phyloP scores from a whole-genome alignment of 1,139 yeast genomes.

The Hanseniaspora uvarum region DNA sequence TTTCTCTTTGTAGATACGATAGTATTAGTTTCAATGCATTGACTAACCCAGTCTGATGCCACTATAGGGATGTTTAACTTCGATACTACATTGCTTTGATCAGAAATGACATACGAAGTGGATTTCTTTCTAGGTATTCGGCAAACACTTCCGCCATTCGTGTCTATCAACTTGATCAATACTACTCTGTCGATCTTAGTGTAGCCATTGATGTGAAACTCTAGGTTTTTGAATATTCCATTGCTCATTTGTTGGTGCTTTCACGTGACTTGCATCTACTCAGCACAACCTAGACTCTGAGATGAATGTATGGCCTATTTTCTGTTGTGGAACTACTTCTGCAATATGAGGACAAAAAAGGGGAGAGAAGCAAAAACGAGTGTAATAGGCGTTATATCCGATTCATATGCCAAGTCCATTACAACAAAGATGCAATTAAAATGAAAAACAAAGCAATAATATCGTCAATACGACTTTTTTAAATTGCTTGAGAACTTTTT shows the following conservation, averaged over 20 bases:
- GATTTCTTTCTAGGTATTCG: conserved; percentile 57
- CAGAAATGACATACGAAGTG: conserved; percentile 79
- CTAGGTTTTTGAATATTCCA: conserved; percentile 49
- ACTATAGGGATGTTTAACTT: conserved; percentile 53
- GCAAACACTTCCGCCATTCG: conserved; percentile 73
- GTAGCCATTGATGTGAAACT: conserved; percentile 73
- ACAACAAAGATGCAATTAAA: no score
- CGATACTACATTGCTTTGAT: conserved; percentile 45
- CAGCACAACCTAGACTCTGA: not conserved
- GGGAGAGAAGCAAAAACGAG: not conserved
- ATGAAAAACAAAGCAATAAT: no score
- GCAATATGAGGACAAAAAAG: no score
- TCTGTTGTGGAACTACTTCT: no score
- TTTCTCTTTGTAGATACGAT: conserved; percentile 38
- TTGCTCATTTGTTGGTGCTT: no score
- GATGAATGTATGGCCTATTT: no score
- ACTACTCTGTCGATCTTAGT: conserved; percentile 68
- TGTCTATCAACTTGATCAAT: conserved; percentile 57
- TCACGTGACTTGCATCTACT: not conserved
- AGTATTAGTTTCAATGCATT: conserved; percentile 42
- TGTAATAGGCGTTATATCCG: no score
- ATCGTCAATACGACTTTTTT: no score
- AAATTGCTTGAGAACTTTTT: no score
- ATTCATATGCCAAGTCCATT: no score
- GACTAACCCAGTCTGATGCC: conserved; percentile 70